phyloP scores from a whole-genome alignment of 2,329 filamentous ascomycete species.

The Neodidymelliopsis sp. region DNA sequence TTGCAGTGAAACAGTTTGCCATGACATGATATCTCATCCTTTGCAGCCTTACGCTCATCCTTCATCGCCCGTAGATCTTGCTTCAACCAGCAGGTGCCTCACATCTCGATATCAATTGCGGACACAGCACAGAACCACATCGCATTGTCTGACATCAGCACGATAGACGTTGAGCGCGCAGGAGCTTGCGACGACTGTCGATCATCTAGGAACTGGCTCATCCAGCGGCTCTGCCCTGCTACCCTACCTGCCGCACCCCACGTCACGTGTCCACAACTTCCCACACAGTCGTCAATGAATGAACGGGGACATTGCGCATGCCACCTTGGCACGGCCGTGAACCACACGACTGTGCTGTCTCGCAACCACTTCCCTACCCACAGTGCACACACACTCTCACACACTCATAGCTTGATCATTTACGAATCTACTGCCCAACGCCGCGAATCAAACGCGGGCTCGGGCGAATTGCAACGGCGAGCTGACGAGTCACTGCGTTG shows the following conservation, averaged over 20 bases:
- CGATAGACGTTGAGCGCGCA: neutral
- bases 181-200: constrained; percentile 7
- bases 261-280: constrained; percentile 9
- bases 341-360: constrained; percentile 2
- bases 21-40: constrained; percentile 1
- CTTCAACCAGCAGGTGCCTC: constrained; percentile 1
- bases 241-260: too few species aligned
- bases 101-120: neutral
- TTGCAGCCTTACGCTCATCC: constrained; percentile 8
- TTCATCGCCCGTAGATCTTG: neutral
- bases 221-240: neutral
- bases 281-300: neutral
- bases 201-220: neutral
- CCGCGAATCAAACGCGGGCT: neutral
- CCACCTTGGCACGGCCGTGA: constrained; percentile 1
- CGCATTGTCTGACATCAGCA: constrained; percentile 11
- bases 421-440: too few species aligned
- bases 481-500: constrained; percentile 15
- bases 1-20: constrained; percentile 17
- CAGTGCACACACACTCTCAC: too few species aligned
- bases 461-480: constrained; percentile 1
- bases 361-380: too few species aligned
- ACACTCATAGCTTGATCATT: too few species aligned
- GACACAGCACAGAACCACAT: neutral
- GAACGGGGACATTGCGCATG: neutral